A percentile compares a stretch with the other conserved stretches of the same genome.
Evolutionary conservation across 768 basidiomycete species (phyloP).

Genomic region (Fomitopsis serialis): DNA sequence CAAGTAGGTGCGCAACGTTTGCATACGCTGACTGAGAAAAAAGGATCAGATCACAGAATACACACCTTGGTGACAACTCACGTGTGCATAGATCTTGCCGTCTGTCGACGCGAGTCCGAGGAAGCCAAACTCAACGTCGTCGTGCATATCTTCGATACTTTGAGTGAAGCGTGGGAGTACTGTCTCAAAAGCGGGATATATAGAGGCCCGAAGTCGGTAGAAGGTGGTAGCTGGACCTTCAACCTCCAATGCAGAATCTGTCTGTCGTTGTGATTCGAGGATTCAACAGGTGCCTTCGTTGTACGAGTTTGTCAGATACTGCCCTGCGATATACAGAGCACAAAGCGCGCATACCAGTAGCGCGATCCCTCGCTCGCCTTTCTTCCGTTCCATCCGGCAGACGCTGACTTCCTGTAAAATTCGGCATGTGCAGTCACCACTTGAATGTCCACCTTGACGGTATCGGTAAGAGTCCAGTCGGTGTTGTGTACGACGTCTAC

Average conservation of each 20-base stretch:
- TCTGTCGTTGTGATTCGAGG: background rate
- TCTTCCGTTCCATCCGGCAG: slow-evolving; percentile 14
- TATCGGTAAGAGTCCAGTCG: background rate
- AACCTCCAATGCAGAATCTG: background rate
- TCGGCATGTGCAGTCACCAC: background rate
- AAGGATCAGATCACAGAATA: background rate
- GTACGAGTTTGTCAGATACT: background rate
- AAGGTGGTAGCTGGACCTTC: background rate
- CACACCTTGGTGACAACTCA: too few relatives aligned
- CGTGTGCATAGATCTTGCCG: slow-evolving; percentile 4
- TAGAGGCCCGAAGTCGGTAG: background rate
- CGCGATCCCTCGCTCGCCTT: slow-evolving; percentile 7
- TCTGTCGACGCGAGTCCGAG: slow-evolving; percentile 3
- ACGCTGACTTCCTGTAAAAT: slow-evolving; percentile 8
- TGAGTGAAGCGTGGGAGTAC: slow-evolving; percentile 12
- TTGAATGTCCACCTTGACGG: slow-evolving; percentile 13
- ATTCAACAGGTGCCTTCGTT: background rate
- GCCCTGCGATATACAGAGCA: background rate
- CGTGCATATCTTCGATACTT: slow-evolving; percentile 6
- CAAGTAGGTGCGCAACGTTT: slow-evolving; percentile 23
- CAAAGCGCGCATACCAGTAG: slow-evolving; percentile 7
- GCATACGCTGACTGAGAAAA: slow-evolving; percentile 29
- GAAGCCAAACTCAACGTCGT: slow-evolving; percentile 5
- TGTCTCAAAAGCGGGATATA: slow-evolving; percentile 10
- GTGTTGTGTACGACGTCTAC: slow-evolving; percentile 10